These are phyloP conservation scores for Penicillium sp. DNA, from an alignment of 2,329 filamentous ascomycete genomes.

Conservation along the genomic window DNA sequence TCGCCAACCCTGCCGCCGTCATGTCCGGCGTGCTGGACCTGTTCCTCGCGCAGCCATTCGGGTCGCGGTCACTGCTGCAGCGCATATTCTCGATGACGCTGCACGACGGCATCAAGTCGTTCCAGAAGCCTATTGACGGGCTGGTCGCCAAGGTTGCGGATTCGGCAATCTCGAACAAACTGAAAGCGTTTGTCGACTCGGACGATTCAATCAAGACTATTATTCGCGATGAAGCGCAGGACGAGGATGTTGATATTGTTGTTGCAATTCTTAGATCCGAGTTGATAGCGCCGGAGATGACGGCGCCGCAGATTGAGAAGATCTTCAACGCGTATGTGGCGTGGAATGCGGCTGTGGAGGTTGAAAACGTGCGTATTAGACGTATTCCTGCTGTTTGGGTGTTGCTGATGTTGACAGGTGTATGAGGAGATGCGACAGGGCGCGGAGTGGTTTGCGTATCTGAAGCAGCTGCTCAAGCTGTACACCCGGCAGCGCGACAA, in stretches of 20 bases:
- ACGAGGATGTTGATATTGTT: conserved; percentile 76
- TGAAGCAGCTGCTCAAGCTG: conserved; percentile 92
- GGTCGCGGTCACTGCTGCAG: conserved; percentile 83
- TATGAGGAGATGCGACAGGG: conserved; percentile 86
- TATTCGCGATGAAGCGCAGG: conserved; percentile 68
- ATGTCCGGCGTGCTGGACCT: conserved; percentile 95
- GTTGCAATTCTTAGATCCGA: conserved; percentile 82
- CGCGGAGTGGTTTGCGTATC: conserved; percentile 84
- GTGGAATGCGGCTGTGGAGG: conserved; percentile 91
- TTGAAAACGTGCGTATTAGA: conserved; percentile 64
- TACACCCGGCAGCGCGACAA: conserved; percentile 91
- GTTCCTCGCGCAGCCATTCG: conserved; percentile 93
- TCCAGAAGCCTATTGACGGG: conserved; percentile 81
- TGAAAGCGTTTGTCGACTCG: conserved; percentile 73
- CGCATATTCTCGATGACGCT: conserved; percentile 90
- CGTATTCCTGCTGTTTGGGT: conserved; percentile 3
- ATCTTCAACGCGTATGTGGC: conserved; percentile 94
- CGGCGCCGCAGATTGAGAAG: conserved; percentile 70
- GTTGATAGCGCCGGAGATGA: conserved; percentile 66
- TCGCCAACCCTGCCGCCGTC: conserved; percentile 92
- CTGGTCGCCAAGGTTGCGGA: conserved; percentile 78
- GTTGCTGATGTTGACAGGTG: conserved; percentile 37
- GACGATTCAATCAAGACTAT: conserved; percentile 69
- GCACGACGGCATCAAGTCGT: conserved; percentile 80
- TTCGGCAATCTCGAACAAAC: conserved; percentile 70